Percentiles rank a stretch among this genome's conserved stretches.
Conservation (phyloP, 2,329 filamentous ascomycete species). For the Aspergillus sp. region DNA sequence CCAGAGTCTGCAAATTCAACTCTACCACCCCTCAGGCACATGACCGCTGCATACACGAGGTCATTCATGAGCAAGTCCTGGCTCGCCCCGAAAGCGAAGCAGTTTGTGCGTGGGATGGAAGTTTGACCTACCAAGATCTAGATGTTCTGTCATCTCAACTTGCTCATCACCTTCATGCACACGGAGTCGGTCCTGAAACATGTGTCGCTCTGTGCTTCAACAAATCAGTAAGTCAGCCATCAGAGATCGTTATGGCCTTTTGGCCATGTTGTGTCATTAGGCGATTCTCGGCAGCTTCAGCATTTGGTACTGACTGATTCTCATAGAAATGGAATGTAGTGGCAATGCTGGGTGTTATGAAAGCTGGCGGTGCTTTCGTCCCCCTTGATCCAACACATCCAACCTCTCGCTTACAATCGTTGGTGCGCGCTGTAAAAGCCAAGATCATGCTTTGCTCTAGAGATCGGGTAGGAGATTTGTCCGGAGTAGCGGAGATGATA, state of each 20-base stretch:
- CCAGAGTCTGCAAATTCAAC: slow-evolving; percentile 57
- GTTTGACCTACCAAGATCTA: slow-evolving; percentile 39
- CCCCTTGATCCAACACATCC: slow-evolving; percentile 45
- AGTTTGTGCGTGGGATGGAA: slow-evolving; percentile 44
- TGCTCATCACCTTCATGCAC: slow-evolving; percentile 39
- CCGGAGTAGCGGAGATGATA: slow-evolving; percentile 25
- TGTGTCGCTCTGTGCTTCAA: slow-evolving; percentile 45
- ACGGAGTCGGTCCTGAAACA: slow-evolving; percentile 43
- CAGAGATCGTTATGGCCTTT: neutral
- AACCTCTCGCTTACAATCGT: slow-evolving; percentile 36
- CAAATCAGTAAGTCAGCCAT: slow-evolving; percentile 38
- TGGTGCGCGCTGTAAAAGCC: slow-evolving; percentile 37
- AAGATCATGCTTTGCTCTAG: slow-evolving; percentile 37
- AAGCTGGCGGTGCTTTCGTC: slow-evolving; percentile 46
- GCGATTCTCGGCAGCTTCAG: neutral
- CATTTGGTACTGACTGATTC: slow-evolving; percentile 9
- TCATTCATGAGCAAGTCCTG: slow-evolving; percentile 42
- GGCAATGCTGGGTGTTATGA: slow-evolving; percentile 44
- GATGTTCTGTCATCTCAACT: slow-evolving; percentile 40
- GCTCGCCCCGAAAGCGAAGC: slow-evolving; percentile 33
- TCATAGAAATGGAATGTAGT: slow-evolving; percentile 45
- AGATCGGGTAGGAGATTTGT: slow-evolving; percentile 24
- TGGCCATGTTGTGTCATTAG: neutral
- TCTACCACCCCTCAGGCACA: slow-evolving; percentile 44
- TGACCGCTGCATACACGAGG: slow-evolving; percentile 43